A percentile compares a stretch with the other conserved stretches of the same genome.
These are phyloP conservation scores for Baudoinia panamericana DNA, from an alignment of 495 filamentous ascomycete genomes.

Conservation along the genomic window DNA sequence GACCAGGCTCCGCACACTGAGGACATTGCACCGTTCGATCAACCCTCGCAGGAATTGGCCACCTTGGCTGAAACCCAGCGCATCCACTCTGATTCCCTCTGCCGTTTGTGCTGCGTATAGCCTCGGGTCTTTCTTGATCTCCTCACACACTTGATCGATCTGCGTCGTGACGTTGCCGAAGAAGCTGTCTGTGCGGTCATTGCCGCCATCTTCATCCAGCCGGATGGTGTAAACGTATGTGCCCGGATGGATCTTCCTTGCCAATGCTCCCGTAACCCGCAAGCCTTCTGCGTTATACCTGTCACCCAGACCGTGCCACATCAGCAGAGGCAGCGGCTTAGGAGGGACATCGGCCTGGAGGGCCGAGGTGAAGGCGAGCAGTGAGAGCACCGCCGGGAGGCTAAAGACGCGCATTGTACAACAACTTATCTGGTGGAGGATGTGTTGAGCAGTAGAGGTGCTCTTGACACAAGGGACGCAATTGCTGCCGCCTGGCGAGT, in stretches of 20 bases:
- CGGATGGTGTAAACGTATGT: conserved; percentile 74
- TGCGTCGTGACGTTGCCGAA: conserved; percentile 81
- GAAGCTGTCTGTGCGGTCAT: conserved; percentile 73
- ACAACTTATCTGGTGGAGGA: no score
- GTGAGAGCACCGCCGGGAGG: conserved; percentile 2
- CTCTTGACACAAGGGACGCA: no score
- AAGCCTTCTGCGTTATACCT: conserved; percentile 67
- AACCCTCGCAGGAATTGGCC: conserved; percentile 93
- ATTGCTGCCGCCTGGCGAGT: no score
- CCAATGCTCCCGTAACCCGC: conserved; percentile 48
- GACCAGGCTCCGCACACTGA: conserved; percentile 67
- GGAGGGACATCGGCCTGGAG: conserved; percentile 7
- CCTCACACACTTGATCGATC: conserved; percentile 62
- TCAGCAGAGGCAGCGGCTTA: conserved; percentile 63
- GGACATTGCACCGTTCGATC: conserved; percentile 63
- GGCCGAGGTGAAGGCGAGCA: conserved; percentile 10
- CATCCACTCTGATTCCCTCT: conserved; percentile 38
- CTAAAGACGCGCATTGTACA: conserved; percentile 7
- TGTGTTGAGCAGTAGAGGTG: no score
- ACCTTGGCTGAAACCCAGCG: conserved; percentile 87
- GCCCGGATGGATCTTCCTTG: conserved; percentile 59
- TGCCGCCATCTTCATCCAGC: conserved; percentile 48
- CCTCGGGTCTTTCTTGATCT: conserved; percentile 63
- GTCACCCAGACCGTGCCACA: conserved; percentile 84
- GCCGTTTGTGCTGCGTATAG: conserved; percentile 46